Evolutionary conservation across 345 rosid species (phyloP).

Genomic region (Salix brachista): DNA sequence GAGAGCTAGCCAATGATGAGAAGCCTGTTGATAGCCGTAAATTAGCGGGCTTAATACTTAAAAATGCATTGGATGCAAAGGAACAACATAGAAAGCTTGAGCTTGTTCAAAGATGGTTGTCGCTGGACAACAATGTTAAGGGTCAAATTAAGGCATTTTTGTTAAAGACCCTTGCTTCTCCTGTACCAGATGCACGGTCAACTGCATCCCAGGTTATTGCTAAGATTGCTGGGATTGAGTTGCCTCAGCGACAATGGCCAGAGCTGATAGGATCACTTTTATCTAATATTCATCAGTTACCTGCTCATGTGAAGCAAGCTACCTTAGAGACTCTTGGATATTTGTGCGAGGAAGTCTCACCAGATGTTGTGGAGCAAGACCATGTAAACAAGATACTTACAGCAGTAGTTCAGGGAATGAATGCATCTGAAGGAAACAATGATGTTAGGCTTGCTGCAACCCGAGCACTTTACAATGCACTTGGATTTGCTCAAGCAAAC

Average conservation of each 20-base stretch:
- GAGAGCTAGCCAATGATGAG: conserved; percentile 61
- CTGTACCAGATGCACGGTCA: conserved; percentile 55
- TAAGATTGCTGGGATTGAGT: conserved; percentile 68
- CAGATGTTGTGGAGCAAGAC: conserved; percentile 68
- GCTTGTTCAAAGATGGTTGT: conserved; percentile 71
- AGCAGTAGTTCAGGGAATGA: conserved; percentile 48
- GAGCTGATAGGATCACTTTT: conserved; percentile 62
- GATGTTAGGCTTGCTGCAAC: conserved; percentile 48
- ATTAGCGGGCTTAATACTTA: conserved; percentile 64
- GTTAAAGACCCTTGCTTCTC: conserved; percentile 57
- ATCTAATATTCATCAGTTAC: conserved; percentile 61
- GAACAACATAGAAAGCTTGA: conserved; percentile 61
- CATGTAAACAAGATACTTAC: conserved; percentile 72
- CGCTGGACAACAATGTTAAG: conserved; percentile 51
- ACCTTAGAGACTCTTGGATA: conserved; percentile 77
- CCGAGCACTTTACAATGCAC: conserved; percentile 38
- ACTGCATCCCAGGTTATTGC: conserved; percentile 73
- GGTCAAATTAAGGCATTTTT: conserved; percentile 53
- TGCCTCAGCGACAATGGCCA: conserved; percentile 80
- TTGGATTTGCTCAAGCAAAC: conserved; percentile 48
- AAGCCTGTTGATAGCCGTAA: conserved; percentile 73
- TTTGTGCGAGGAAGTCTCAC: conserved; percentile 71
- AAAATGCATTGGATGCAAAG: conserved; percentile 71
- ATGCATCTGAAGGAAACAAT: conserved; percentile 35
- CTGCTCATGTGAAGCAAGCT: conserved; percentile 64